Base-by-base conservation (phyloP, 1,139 yeast genomes). In the Nakaseomyces sp. region DNA sequence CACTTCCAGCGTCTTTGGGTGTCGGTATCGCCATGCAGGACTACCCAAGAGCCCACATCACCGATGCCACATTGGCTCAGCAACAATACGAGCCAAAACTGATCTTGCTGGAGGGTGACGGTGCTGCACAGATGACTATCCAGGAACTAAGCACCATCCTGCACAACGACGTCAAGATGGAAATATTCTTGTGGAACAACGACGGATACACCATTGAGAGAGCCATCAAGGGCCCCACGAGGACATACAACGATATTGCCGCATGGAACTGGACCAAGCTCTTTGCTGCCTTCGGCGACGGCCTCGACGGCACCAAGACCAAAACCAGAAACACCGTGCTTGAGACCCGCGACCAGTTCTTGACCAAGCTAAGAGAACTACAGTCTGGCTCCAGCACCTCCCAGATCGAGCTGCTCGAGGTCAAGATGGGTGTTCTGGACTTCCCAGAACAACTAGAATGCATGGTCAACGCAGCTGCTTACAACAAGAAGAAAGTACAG, bases 141-240 rank as follows among this genome's bases (percentile, higher is more conserved):
- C 89, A 82, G 63, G 96, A 87, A 61, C 65, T 86, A 41, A 77
- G 91, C 1, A 77, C 86, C 20, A 79, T 74, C 59, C 64, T 82
- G 41, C 73, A 88, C 46, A 70, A 74, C 52, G 69, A 72, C 22
- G 68, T 81, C 29, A 73, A 74, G 15, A 83, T 89, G 18, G 74
- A 81, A 39, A 71, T 88, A 24, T 70, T 85, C 51, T 62, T 87
- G 45, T 68, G 86, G 64, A 88, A 87, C 66, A 88, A 88, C 63
- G 75, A 76, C 45, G 96, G 96, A 0, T 88, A 87, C 65, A 81
- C 94, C 1, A 85, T 87, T 45, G 96, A 88, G 66, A 76, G 96
- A 55, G 76, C 81, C 26, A 83, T 87, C 47, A 74, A 79, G 61
- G 96, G 96, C 1, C 81, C 87, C 25, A 71, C 77, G 13, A 77